A percentile compares a stretch with the other conserved stretches of the same genome.
phyloP scores from a whole-genome alignment of 2,329 filamentous ascomycete genomes.

The Fonsecaea nubica region DNA sequence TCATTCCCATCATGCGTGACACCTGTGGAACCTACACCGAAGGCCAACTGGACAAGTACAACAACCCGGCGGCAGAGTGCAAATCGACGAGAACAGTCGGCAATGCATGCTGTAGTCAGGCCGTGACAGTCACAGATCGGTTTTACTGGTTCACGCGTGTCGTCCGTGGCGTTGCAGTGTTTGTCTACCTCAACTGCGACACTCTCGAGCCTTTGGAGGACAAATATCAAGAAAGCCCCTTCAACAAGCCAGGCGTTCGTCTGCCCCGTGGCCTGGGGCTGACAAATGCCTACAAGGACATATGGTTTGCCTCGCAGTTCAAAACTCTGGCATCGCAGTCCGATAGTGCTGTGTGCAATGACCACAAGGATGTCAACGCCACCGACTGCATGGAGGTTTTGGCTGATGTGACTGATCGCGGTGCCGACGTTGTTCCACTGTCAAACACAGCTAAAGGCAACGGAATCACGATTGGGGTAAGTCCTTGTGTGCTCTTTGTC shows the following conservation, averaged over 20 bases:
- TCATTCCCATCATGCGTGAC: constrained; percentile 12
- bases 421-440: constrained; percentile 1
- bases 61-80: no score
- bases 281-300: constrained; percentile 12
- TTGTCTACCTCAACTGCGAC: constrained; percentile 23
- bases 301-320: constrained; percentile 13
- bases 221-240: constrained; percentile 16
- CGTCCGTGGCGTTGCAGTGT: constrained; percentile 17
- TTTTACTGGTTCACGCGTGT: neutral
- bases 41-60: neutral
- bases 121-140: constrained; percentile 70
- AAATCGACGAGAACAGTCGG: neutral
- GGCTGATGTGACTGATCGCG: neutral
- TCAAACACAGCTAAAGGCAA: neutral
- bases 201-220: constrained; percentile 16
- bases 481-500: neutral
- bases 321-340: neutral
- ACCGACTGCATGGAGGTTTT: constrained; percentile 11
- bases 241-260: constrained; percentile 8
- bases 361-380: neutral
- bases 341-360: neutral
- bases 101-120: constrained; percentile 17
- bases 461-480: constrained; percentile 1
- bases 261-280: constrained; percentile 16
- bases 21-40: constrained; percentile 24